phyloP scores from a whole-genome alignment of 2,329 filamentous ascomycete species.

The Septoria petroselini region DNA sequence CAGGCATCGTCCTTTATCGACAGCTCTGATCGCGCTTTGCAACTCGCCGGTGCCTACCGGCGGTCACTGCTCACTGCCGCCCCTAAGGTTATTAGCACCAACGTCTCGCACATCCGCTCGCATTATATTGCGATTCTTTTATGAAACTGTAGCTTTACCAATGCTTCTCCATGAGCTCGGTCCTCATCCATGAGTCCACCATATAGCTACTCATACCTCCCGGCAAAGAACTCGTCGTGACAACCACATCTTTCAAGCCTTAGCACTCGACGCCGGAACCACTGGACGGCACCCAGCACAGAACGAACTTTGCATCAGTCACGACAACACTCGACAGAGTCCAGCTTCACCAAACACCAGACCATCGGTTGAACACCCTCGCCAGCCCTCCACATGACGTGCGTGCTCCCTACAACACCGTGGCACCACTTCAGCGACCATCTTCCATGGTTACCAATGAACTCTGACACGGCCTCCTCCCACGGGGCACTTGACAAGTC shows the following conservation, averaged over 20 bases:
- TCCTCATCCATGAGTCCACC: constrained; percentile 15
- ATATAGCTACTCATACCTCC: constrained; percentile 19
- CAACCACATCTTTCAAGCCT: constrained; percentile 4
- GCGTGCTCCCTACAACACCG: constrained; percentile 32
- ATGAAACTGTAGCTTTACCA: constrained; percentile 17
- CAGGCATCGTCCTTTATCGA: constrained; percentile 23
- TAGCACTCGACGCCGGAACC: constrained; percentile 20
- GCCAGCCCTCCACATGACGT: constrained; percentile 31
- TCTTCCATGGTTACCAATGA: constrained; percentile 36
- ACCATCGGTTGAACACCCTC: constrained; percentile 7
- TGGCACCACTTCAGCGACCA: constrained; percentile 33
- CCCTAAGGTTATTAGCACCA: constrained; percentile 28
- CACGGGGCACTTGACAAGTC: constrained; percentile 27
- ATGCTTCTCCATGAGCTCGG: constrained; percentile 21
- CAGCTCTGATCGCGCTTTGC: constrained; percentile 26
- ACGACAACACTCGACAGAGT: background rate
- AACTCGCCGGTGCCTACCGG: constrained; percentile 23
- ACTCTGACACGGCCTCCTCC: constrained; percentile 27
- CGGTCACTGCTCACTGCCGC: constrained; percentile 22
- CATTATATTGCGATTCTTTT: constrained; percentile 18
- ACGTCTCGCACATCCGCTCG: constrained; percentile 22
- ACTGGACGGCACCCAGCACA: constrained; percentile 23
- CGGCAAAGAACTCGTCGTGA: constrained; percentile 5
- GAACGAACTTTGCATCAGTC: constrained; percentile 2
- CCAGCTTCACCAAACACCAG: background rate